These are phyloP conservation scores for Geranium rotundifolium DNA, from an alignment of 345 rosid genomes.

Conservation along the genomic window DNA sequence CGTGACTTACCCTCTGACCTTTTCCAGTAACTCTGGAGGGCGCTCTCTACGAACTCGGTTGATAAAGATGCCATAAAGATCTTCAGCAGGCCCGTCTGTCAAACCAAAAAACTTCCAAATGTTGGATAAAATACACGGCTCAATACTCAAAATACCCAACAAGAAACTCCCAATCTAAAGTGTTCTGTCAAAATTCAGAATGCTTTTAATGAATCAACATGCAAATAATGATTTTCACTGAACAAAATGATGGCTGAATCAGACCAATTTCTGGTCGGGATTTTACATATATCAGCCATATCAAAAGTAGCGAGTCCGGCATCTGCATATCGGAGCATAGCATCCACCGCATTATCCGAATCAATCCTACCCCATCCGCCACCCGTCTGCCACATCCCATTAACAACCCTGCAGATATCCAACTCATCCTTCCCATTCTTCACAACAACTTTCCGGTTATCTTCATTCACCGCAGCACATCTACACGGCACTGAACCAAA, in stretches of 20 bases:
- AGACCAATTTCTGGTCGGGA: too few species aligned
- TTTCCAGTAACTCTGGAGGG: constrained; percentile 60
- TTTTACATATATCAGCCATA: constrained; percentile 53
- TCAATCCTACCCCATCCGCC: constrained; percentile 56
- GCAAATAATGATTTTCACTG: too few species aligned
- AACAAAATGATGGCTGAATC: too few species aligned
- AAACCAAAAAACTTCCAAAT: background rate
- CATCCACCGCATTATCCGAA: constrained; percentile 29
- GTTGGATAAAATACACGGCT: too few species aligned
- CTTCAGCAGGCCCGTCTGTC: constrained; percentile 90
- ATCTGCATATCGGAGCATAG: constrained; percentile 51
- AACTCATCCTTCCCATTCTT: constrained; percentile 41
- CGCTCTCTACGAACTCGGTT: constrained; percentile 70
- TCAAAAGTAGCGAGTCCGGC: constrained; percentile 43
- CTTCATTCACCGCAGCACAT: constrained; percentile 23
- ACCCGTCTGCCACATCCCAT: constrained; percentile 63
- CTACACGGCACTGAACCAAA: constrained; percentile 10
- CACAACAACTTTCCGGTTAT: constrained; percentile 23
- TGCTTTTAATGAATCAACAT: too few species aligned
- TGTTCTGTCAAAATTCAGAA: too few species aligned
- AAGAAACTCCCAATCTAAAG: too few species aligned
- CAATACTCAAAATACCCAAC: too few species aligned
- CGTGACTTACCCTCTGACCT: constrained; percentile 59
- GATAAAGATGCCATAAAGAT: constrained; percentile 87
- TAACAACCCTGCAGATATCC: constrained; percentile 44